A percentile compares a stretch with the other conserved stretches of the same genome.
Conservation (phyloP, 176 grass and related monocot genomes). For the Elaeis guineensis region DNA sequence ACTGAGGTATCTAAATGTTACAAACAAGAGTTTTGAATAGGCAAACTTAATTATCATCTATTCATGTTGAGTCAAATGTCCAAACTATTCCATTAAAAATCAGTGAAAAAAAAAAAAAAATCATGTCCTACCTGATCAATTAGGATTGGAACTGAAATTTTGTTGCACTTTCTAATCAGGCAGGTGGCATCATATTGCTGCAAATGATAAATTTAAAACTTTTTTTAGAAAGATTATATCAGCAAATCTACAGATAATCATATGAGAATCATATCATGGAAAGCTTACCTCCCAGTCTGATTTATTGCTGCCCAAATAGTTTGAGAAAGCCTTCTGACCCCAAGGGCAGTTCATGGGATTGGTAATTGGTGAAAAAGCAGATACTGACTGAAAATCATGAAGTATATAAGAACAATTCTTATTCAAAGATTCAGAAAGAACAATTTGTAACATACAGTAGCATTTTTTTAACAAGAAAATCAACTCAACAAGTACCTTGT, state of each 20-base stretch:
- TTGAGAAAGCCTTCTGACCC: slow-evolving; percentile 98
- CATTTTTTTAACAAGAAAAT: slow-evolving; percentile 4
- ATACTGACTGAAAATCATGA: slow-evolving; percentile 60
- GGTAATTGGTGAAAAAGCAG: slow-evolving; percentile 69
- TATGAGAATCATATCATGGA: not conserved
- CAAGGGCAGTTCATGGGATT: slow-evolving; percentile 87
- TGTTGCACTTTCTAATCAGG: slow-evolving; percentile 56
- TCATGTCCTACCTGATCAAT: slow-evolving; percentile 74
- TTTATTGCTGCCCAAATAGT: slow-evolving; percentile 75
- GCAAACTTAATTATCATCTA: too few relatives aligned
- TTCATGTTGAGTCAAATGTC: too few relatives aligned
- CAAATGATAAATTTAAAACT: not conserved
- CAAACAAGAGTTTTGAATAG: not conserved
- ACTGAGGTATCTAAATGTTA: not conserved
- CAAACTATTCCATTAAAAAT: not conserved
- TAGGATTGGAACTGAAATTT: slow-evolving; percentile 61
- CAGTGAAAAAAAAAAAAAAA: not conserved
- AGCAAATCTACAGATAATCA: too few relatives aligned
- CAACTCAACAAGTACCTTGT: slow-evolving; percentile 50
- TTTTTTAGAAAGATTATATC: too few relatives aligned
- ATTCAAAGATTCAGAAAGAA: too few relatives aligned
- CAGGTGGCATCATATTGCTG: slow-evolving; percentile 83
- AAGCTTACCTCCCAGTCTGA: slow-evolving; percentile 67
- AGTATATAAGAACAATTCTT: too few relatives aligned
- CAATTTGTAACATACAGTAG: too few relatives aligned